phyloP scores from a whole-genome alignment of 2,329 filamentous ascomycete genomes.

The Neonectria coccinea region DNA sequence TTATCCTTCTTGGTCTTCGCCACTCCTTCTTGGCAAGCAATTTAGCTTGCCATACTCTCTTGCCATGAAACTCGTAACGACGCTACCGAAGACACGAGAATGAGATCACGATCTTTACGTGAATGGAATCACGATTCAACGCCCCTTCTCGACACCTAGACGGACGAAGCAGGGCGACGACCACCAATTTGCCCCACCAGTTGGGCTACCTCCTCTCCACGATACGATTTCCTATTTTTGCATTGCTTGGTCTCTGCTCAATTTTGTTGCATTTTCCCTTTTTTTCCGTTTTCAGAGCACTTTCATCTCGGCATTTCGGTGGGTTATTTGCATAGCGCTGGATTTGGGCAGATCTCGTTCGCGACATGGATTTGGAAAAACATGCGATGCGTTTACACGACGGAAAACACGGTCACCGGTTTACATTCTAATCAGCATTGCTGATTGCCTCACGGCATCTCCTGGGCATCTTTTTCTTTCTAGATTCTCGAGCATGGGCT shows the following conservation, averaged over 20 bases:
- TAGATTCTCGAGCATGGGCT: conserved; percentile 16
- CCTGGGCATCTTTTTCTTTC: conserved; percentile 2
- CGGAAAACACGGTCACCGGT: conserved; percentile 29
- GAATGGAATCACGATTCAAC: conserved; percentile 35
- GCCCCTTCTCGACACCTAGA: conserved; percentile 22
- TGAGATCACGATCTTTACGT: conserved; percentile 43
- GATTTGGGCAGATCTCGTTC: conserved; percentile 32
- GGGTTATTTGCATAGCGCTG: conserved; percentile 44
- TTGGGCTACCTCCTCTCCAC: conserved; percentile 20
- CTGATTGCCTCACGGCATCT: conserved; percentile 47
- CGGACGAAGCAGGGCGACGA: conserved; percentile 14
- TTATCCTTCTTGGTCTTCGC: conserved; percentile 15
- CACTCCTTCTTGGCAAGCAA: conserved; percentile 20
- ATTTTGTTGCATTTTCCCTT: conserved; percentile 16
- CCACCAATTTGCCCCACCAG: conserved; percentile 11
- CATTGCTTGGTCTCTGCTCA: conserved; percentile 6
- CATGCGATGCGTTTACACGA: conserved; percentile 20
- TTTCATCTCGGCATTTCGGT: conserved; percentile 25
- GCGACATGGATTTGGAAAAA: conserved; percentile 35
- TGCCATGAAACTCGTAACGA: conserved; percentile 39
- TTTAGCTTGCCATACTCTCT: conserved; percentile 27
- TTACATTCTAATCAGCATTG: conserved; percentile 43
- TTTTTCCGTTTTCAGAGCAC: conserved; percentile 22
- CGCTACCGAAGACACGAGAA: conserved; percentile 49
- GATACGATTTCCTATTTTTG: conserved; percentile 33